Percentiles rank a stretch among this genome's conserved stretches.
Conservation (phyloP, 495 filamentous ascomycete genomes). For the Hypoxylon trugodes region DNA sequence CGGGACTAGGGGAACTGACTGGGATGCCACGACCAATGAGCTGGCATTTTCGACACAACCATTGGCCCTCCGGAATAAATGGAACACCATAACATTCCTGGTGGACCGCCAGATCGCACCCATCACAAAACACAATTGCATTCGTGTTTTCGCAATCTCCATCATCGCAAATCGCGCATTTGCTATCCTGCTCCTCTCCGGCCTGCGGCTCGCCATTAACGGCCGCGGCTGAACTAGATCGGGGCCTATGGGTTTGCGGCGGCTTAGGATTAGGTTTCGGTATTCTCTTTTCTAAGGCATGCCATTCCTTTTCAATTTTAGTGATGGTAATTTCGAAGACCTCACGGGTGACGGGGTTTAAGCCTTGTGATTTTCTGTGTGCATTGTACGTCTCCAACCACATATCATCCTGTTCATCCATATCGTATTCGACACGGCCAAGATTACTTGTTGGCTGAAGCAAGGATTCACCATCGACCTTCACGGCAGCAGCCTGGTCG, state of each 20-base stretch:
- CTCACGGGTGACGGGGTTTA: slow-evolving; percentile 86
- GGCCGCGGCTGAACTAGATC: slow-evolving; percentile 90
- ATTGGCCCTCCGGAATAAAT: slow-evolving; percentile 98
- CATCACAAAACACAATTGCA: slow-evolving; percentile 99
- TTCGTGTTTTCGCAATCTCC: slow-evolving; percentile 99
- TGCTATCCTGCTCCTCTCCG: slow-evolving; percentile 95
- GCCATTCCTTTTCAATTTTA: slow-evolving; percentile 98
- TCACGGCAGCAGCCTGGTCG: slow-evolving; percentile 67
- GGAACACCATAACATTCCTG: slow-evolving; percentile 99
- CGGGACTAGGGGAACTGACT: slow-evolving; percentile 58
- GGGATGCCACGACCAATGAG: slow-evolving; percentile 89
- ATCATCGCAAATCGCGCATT: slow-evolving; percentile 97
- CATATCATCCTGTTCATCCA: slow-evolving; percentile 98
- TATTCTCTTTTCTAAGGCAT: slow-evolving; percentile 93
- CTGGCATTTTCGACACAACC: slow-evolving; percentile 97
- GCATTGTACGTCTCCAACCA: slow-evolving; percentile 89
- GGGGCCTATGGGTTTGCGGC: slow-evolving; percentile 86
- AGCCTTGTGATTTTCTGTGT: slow-evolving; percentile 72
- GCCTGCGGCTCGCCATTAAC: slow-evolving; percentile 88
- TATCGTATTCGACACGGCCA: slow-evolving; percentile 95
- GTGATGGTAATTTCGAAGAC: slow-evolving; percentile 98
- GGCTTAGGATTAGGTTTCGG: slow-evolving; percentile 96
- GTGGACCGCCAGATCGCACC: slow-evolving; percentile 96
- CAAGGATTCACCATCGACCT: slow-evolving; percentile 66
- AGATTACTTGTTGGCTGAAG: slow-evolving; percentile 54